Conservation (phyloP, 2,329 filamentous ascomycete species). For the Mycocentrospora acerina region DNA sequence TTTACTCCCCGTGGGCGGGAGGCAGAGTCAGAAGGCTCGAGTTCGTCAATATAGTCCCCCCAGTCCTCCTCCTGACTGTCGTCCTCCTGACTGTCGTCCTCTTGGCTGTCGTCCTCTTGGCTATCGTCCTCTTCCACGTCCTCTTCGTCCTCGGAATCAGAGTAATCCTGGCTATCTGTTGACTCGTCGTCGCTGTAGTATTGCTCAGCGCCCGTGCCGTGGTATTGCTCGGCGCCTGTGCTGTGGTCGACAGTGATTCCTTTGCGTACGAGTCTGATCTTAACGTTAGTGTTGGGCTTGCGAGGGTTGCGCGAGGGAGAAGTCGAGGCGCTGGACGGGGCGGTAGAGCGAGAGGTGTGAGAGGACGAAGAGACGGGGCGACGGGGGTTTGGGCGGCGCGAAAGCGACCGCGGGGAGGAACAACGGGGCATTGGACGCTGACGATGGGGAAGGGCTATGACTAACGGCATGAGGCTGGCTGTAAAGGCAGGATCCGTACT, state of each 20-base stretch:
- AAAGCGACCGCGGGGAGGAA: constrained; percentile 30
- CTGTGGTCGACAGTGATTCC: constrained; percentile 43
- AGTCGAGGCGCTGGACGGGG: constrained; percentile 33
- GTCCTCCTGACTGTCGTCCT: constrained; percentile 28
- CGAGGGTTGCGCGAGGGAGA: constrained; percentile 25
- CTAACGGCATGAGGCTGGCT: constrained; percentile 47
- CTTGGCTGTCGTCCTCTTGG: constrained; percentile 26
- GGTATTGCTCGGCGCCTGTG: constrained; percentile 38
- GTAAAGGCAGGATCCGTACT: constrained; percentile 33
- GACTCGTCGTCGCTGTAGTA: constrained; percentile 36
- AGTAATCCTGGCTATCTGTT: constrained; percentile 36
- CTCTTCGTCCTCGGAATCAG: constrained; percentile 28
- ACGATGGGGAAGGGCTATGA: constrained; percentile 42
- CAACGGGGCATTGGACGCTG: constrained; percentile 20
- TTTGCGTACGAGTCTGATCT: constrained; percentile 37
- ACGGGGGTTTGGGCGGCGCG: constrained; percentile 31
- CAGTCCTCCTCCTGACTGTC: constrained; percentile 35
- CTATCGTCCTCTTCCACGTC: constrained; percentile 33
- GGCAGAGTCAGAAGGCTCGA: constrained; percentile 53
- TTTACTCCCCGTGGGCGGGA: constrained; percentile 42
- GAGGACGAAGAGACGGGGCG: constrained; percentile 28
- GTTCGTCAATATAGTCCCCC: constrained; percentile 41
- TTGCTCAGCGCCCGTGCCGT: constrained; percentile 35
- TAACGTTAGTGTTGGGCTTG: constrained; percentile 41
- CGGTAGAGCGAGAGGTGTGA: constrained; percentile 20